A percentile compares a stretch with the other conserved stretches of the same genome.
phyloP scores from a whole-genome alignment of 2,329 filamentous ascomycete species.

The Cucurbitaria berberidis region DNA sequence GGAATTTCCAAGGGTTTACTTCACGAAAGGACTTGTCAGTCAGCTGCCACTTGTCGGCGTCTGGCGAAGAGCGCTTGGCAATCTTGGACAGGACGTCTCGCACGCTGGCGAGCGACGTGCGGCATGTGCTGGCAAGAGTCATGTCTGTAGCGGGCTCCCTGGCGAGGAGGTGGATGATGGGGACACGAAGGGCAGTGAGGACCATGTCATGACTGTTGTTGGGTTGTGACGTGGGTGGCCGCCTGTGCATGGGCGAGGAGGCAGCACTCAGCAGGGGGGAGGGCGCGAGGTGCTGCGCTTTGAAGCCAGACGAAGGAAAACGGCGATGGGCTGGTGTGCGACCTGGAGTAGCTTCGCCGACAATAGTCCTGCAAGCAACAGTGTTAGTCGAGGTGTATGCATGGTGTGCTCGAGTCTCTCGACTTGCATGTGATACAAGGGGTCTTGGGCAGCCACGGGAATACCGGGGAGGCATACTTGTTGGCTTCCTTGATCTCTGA shows the following conservation, averaged over 20 bases:
- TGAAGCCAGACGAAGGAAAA: constrained; percentile 46
- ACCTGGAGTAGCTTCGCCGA: constrained; percentile 41
- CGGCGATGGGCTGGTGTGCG: constrained; percentile 45
- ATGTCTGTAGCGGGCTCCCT: constrained; percentile 40
- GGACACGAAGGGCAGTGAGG: constrained; percentile 52
- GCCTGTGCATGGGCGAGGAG: constrained; percentile 45
- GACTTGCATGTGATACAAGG: constrained; percentile 26
- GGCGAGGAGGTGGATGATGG: constrained; percentile 62
- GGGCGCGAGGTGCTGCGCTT: constrained; percentile 43
- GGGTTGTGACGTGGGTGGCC: constrained; percentile 52
- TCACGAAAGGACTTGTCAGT: constrained; percentile 66
- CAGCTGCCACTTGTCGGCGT: constrained; percentile 53
- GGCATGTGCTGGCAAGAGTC: constrained; percentile 40
- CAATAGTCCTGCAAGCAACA: constrained; percentile 44
- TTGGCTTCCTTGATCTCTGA: constrained; percentile 67
- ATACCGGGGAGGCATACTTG: constrained; percentile 52
- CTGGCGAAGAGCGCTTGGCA: constrained; percentile 57
- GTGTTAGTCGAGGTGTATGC: constrained; percentile 37
- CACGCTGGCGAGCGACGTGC: constrained; percentile 35
- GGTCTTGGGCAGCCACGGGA: constrained; percentile 26
- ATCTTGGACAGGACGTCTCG: constrained; percentile 55
- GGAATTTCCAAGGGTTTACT: constrained; percentile 67
- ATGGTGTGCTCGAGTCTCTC: constrained; percentile 19
- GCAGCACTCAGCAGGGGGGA: constrained; percentile 48
- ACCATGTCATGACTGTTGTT: constrained; percentile 39